Evolutionary conservation across 1,284 basidiomycete genomes (phyloP).

Genomic region (Leccinum subrobustum): DNA sequence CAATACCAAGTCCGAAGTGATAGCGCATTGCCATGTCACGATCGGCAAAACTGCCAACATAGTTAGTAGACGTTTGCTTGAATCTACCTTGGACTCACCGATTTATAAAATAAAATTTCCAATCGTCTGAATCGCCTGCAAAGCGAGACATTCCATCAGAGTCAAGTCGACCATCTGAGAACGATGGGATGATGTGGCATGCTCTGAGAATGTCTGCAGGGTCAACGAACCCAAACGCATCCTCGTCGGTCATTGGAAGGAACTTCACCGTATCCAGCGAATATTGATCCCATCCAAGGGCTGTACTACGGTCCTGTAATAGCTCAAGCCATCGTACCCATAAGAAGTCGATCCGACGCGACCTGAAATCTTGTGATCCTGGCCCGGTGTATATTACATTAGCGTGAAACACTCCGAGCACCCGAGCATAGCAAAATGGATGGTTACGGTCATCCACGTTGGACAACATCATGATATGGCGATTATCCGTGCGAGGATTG

Average conservation of each 20-base stretch:
- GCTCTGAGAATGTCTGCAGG: not conserved
- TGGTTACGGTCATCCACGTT: not conserved
- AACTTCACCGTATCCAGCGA: conserved; percentile 1
- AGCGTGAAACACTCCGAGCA: not conserved
- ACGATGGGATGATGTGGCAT: not conserved
- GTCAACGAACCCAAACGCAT: not conserved
- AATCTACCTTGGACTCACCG: not conserved
- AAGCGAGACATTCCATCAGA: not conserved
- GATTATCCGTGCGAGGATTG: not conserved
- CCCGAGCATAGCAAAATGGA: not conserved
- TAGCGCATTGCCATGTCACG: not conserved
- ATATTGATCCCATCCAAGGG: not conserved
- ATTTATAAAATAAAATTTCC: not conserved
- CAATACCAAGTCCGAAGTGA: not conserved
- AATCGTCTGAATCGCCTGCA: not conserved
- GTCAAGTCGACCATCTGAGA: not conserved
- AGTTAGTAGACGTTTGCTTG: not conserved
- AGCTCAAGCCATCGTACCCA: not conserved
- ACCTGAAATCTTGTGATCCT: not conserved
- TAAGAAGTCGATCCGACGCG: not conserved
- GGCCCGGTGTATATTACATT: not conserved
- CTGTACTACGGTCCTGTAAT: not conserved
- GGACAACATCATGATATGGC: not conserved
- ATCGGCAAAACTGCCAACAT: not conserved
- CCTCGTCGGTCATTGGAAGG: not conserved